Conservation (phyloP, 2,329 filamentous ascomycete species). For the Exophiala phaeomuriformis region DNA sequence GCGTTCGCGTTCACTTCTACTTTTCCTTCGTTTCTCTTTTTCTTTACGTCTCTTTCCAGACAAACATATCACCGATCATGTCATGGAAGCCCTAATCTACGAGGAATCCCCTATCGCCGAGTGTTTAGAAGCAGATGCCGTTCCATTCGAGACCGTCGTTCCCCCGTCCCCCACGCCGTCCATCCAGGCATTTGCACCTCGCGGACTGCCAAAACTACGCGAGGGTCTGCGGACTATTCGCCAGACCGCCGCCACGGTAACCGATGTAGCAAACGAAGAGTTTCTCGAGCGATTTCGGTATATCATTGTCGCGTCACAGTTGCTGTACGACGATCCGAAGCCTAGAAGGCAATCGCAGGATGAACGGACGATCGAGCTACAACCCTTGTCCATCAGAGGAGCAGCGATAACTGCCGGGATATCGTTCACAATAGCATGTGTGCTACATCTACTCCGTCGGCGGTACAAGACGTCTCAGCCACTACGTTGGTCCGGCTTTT, state of each 20-base stretch:
- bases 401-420: constrained; percentile 58
- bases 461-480: constrained; percentile 41
- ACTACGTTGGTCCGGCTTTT: constrained; percentile 37
- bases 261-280: constrained; percentile 47
- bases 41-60: constrained; percentile 1
- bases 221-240: constrained; percentile 18
- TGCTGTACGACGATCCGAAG: constrained; percentile 65
- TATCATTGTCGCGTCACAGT: constrained; percentile 82
- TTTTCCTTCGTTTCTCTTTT: not conserved
- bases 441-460: constrained; percentile 64
- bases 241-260: constrained; percentile 16
- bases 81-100: constrained; percentile 82
- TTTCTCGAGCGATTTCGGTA: constrained; percentile 93
- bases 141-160: constrained; percentile 34
- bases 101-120: constrained; percentile 81
- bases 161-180: constrained; percentile 35
- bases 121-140: constrained; percentile 72
- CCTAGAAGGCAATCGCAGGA: constrained; percentile 13
- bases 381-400: constrained; percentile 44
- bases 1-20: not conserved
- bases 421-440: constrained; percentile 57
- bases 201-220: constrained; percentile 26
- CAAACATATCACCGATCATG: constrained; percentile 23
- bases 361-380: constrained; percentile 19
- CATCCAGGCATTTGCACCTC: constrained; percentile 41